Conservation (phyloP, 1,139 yeast genomes). For the Nematodospora anomalae region DNA sequence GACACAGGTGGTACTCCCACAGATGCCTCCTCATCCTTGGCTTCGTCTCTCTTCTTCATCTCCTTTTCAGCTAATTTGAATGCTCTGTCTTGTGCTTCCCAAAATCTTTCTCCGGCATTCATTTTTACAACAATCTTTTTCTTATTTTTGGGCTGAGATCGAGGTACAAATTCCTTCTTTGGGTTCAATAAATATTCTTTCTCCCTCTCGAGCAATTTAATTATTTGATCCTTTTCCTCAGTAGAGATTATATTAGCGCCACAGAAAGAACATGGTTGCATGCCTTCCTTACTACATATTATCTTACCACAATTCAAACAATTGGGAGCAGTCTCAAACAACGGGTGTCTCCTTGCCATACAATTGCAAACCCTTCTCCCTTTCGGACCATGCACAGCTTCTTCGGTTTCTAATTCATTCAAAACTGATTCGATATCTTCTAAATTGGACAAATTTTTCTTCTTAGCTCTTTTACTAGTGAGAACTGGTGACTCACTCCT, state of each 20-base stretch:
- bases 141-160: constrained; percentile 19
- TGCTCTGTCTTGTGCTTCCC: constrained; percentile 67
- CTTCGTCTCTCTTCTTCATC: constrained; percentile 32
- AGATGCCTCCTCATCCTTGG: constrained; percentile 25
- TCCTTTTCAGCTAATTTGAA: constrained; percentile 52
- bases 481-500: constrained; percentile 23
- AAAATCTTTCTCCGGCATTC: constrained; percentile 62
- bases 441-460: constrained; percentile 48
- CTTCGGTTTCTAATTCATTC: constrained; percentile 33
- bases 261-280: constrained; percentile 88
- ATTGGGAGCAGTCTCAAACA: constrained; percentile 88
- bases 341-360: constrained; percentile 81
- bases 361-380: constrained; percentile 61
- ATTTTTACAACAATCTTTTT: constrained; percentile 51
- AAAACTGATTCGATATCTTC: constrained; percentile 55
- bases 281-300: constrained; percentile 84
- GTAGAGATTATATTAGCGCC: constrained; percentile 62
- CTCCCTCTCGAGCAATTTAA: constrained; percentile 51
- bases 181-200: constrained; percentile 21
- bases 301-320: constrained; percentile 94
- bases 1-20: constrained; percentile 10
- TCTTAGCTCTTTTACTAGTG: constrained; percentile 26
- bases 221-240: constrained; percentile 62
- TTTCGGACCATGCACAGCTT: constrained; percentile 13
- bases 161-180: constrained; percentile 16